Percentiles rank a stretch among this genome's conserved stretches.
These are phyloP conservation scores for Guillardia theta DNA, from an alignment of 78 protist species.

Conservation along the genomic window DNA sequence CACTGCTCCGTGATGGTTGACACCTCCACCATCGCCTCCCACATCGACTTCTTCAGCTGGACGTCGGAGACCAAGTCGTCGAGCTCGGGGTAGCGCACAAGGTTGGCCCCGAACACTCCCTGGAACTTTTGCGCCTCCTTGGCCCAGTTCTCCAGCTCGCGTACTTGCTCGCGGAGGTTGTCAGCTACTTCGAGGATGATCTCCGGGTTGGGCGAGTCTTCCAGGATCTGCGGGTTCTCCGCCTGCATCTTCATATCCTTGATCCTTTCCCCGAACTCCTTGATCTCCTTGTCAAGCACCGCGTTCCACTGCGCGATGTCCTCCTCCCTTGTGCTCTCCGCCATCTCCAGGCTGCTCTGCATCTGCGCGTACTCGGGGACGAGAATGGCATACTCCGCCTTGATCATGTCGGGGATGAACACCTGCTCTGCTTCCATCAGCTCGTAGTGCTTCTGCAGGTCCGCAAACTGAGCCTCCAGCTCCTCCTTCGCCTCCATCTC, in stretches of 20 bases:
- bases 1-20: not conserved
- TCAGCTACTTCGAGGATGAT: not conserved
- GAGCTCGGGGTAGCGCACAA: not conserved
- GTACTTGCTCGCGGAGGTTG: too few species aligned
- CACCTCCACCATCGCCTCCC: not conserved
- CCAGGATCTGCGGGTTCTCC: not conserved
- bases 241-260: not conserved
- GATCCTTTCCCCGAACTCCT: not conserved
- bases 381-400: not conserved
- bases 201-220: not conserved
- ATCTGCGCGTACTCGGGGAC: not conserved
- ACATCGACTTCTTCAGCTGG: not conserved
- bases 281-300: not conserved
- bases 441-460: not conserved
- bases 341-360: not conserved
- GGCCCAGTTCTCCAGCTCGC: not conserved
- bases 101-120: not conserved
- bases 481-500: not conserved
- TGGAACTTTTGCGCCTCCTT: slow-evolving; percentile 1
- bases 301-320: not conserved
- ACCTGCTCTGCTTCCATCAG: not conserved
- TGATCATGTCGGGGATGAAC: not conserved
- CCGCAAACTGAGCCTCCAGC: not conserved
- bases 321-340: not conserved
- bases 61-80: not conserved